A percentile compares a stretch with the other conserved stretches of the same genome.
These are phyloP conservation scores for Penicillium alfredii DNA, from an alignment of 495 filamentous ascomycete genomes.

Conservation along the genomic window DNA sequence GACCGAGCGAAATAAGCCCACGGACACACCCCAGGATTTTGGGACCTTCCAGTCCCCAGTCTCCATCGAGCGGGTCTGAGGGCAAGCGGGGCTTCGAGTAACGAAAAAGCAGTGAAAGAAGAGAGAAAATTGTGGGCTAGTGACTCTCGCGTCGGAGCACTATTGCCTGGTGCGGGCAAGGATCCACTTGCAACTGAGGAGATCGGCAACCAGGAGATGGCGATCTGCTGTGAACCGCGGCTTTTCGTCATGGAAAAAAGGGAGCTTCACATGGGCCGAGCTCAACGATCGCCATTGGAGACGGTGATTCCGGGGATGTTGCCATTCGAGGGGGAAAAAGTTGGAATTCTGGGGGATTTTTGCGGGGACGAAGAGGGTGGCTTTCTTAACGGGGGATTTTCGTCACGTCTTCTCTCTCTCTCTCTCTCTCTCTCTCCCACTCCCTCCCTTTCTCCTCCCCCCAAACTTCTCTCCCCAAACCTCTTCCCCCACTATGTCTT, in stretches of 20 bases:
- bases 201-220: conserved; percentile 21
- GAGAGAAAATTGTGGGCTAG: conserved; percentile 4
- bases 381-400: no score
- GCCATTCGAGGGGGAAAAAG: no score
- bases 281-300: not conserved
- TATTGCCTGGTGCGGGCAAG: conserved; percentile 12
- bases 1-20: conserved; percentile 11
- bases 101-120: not conserved
- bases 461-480: no score
- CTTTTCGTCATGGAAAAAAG: conserved; percentile 5
- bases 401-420: no score
- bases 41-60: no score
- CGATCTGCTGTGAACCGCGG: conserved; percentile 25
- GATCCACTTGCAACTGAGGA: conserved; percentile 12
- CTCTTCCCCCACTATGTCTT: conserved; percentile 14
- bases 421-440: no score
- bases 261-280: conserved; percentile 13
- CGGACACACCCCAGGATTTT: no score
- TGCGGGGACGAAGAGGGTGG: no score
- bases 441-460: no score
- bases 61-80: conserved; percentile 6
- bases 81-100: not conserved
- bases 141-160: conserved; percentile 13
- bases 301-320: conserved; percentile 6
- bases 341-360: no score